phyloP scores from a whole-genome alignment of 2,329 filamentous ascomycete genomes.

The Atkinsonella texensis region DNA sequence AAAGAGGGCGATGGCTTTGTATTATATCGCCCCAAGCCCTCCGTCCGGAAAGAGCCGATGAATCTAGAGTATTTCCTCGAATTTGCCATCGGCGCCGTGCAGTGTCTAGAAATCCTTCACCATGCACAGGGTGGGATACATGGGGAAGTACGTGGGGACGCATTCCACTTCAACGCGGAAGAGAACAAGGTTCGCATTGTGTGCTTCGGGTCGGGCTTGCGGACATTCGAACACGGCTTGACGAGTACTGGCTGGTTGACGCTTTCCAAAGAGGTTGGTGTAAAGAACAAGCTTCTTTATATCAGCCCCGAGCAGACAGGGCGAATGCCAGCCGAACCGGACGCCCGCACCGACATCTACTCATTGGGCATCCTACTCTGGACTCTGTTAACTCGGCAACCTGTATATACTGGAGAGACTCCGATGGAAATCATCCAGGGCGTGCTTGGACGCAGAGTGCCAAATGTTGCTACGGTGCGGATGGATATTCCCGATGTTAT shows the following conservation, averaged over 20 bases:
- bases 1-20: constrained; percentile 41
- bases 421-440: constrained; percentile 87
- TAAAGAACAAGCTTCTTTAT: constrained; percentile 80
- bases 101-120: constrained; percentile 83
- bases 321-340: constrained; percentile 81
- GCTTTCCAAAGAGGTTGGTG: constrained; percentile 70
- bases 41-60: constrained; percentile 43
- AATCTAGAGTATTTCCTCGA: constrained; percentile 70
- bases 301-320: constrained; percentile 94
- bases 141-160: constrained; percentile 80
- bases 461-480: constrained; percentile 62
- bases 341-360: constrained; percentile 88
- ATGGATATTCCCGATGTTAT: constrained; percentile 77
- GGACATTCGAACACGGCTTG: constrained; percentile 83
- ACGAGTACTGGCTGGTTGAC: constrained; percentile 77
- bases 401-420: constrained; percentile 66
- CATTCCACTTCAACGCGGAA: constrained; percentile 73
- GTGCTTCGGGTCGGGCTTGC: constrained; percentile 74
- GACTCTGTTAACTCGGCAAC: constrained; percentile 67
- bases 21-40: constrained; percentile 30
- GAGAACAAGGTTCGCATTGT: constrained; percentile 63
- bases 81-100: constrained; percentile 78
- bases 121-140: constrained; percentile 79
- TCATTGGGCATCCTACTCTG: constrained; percentile 83
- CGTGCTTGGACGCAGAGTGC: constrained; percentile 68